phyloP scores from a whole-genome alignment of 2,329 filamentous ascomycete genomes.

The Aspergillus unguis region DNA sequence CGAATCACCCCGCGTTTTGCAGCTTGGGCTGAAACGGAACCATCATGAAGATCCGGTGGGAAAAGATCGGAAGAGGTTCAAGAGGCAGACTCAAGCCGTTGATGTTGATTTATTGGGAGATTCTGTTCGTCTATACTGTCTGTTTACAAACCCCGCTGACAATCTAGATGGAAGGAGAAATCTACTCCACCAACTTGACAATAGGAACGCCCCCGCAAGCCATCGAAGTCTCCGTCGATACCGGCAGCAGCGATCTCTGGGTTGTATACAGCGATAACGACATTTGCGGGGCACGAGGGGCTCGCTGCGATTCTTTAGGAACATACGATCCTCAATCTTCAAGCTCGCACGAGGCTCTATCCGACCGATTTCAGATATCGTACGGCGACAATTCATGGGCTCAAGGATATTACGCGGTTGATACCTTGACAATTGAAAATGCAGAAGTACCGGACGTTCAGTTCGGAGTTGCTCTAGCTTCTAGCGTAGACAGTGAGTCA shows the following conservation, averaged over 20 bases:
- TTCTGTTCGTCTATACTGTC: conserved; percentile 1
- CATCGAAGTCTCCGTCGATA: conserved; percentile 56
- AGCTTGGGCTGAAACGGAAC: conserved; percentile 11
- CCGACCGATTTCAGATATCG: conserved; percentile 73
- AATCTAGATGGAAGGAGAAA: conserved; percentile 4
- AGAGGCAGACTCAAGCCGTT: not conserved
- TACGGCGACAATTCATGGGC: conserved; percentile 77
- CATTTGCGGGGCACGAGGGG: conserved; percentile 24
- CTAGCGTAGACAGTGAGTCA: conserved; percentile 41
- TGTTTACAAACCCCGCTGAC: not conserved
- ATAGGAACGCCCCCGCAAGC: conserved; percentile 54
- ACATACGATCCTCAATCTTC: conserved; percentile 68
- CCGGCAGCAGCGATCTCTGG: conserved; percentile 60
- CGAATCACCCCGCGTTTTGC: conserved; percentile 10
- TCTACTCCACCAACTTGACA: conserved; percentile 40
- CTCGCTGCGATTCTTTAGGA: conserved; percentile 60
- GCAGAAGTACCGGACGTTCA: conserved; percentile 8
- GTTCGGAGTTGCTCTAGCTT: conserved; percentile 10
- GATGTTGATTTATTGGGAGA: conserved; percentile 5
- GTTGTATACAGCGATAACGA: conserved; percentile 66
- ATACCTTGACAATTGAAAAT: conserved; percentile 10
- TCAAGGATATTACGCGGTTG: conserved; percentile 65
- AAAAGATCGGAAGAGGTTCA: conserved; percentile 10
- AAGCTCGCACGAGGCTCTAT: conserved; percentile 68
- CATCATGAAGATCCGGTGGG: conserved; percentile 2